phyloP scores from a whole-genome alignment of 2,329 filamentous ascomycete species.

The Pezicula radicicola region DNA sequence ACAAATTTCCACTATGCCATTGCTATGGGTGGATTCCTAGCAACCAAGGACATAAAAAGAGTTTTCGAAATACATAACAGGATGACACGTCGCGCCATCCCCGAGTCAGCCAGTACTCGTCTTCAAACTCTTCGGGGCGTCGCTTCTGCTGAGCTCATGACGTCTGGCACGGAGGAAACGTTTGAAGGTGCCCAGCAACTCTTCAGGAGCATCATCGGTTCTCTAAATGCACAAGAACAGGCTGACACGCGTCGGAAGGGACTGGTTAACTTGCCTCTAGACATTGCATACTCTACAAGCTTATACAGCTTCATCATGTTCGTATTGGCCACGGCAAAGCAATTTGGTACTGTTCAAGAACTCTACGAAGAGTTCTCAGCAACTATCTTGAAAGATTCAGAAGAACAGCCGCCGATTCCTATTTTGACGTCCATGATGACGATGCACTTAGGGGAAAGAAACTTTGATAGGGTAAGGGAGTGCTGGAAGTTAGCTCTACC shows the following conservation, averaged over 20 bases:
- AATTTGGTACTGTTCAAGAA: slow-evolving; percentile 45
- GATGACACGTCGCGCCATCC: slow-evolving; percentile 37
- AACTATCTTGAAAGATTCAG: slow-evolving; percentile 33
- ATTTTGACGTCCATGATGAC: slow-evolving; percentile 68
- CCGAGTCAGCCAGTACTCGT: slow-evolving; percentile 38
- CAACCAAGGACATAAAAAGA: slow-evolving; percentile 37
- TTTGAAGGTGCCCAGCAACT: slow-evolving; percentile 20
- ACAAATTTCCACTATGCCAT: slow-evolving; percentile 50
- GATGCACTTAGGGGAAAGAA: slow-evolving; percentile 53
- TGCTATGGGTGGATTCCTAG: slow-evolving; percentile 44
- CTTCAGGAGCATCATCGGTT: slow-evolving; percentile 18
- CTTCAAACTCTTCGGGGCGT: slow-evolving; percentile 35
- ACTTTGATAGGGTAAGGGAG: slow-evolving; percentile 57
- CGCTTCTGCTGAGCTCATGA: slow-evolving; percentile 14
- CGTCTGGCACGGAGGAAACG: slow-evolving; percentile 15
- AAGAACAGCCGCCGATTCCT: slow-evolving; percentile 42
- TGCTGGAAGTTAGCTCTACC: slow-evolving; percentile 64
- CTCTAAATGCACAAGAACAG: slow-evolving; percentile 23
- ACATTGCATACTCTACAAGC: slow-evolving; percentile 23
- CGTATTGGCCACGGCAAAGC: slow-evolving; percentile 45
- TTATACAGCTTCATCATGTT: slow-evolving; percentile 56
- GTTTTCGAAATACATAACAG: slow-evolving; percentile 45
- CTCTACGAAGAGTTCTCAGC: slow-evolving; percentile 53
- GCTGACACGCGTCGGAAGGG: slow-evolving; percentile 21
- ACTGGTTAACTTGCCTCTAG: slow-evolving; percentile 11